Base-by-base conservation (phyloP, 2,329 filamentous ascomycete genomes). In the Shiraia sp. region DNA sequence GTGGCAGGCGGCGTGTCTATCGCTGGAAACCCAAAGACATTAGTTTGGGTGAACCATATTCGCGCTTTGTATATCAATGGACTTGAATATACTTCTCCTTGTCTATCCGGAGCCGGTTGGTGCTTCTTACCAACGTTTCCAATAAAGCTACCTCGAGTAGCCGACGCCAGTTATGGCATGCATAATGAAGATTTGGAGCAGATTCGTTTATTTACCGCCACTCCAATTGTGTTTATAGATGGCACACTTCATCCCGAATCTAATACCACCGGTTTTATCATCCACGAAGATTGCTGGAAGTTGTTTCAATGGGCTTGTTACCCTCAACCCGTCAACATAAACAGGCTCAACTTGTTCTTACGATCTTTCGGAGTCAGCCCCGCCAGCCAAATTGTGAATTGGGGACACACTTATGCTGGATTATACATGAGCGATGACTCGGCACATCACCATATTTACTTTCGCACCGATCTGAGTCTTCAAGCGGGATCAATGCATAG, bases 321-420 rank as follows among this genome's bases (percentile, higher is more conserved):
- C 33, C 27, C 37, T n/a, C 15, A 24, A 2, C 15, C 24, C 10
- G 24, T 41, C 37, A 39, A 45, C 13, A 12, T 41, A 12, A 14
- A 31, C 10, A 40, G 22, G 3, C 17, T 40, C 12, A 40, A 40
- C 23, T 14, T 40, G 6, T 36, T 40, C 14, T 16, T 45, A n/a
- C 36, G 32, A 6, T 45, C 42, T 15, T 45, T 45, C 29, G 37
- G 42, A 9, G 29, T 32, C 10, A 27, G 26, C 23, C 23, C 33
- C 2, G 19, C 26, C n/a, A 14, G 23, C 10, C 33, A 36, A 9
- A 24, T 36, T 9, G 33, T 36, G n/a, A 39, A 38, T 17, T 45
- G 36, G 31, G 42, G 42, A 12, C 42, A 45, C 24, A 36, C 36
- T 9, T 45, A 36, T 41, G 36, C 23, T 13, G 36, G 32, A 6